Evolutionary conservation across 306 rosid genomes (phyloP).

Genomic region (Dalbergia cochinchinensis): DNA sequence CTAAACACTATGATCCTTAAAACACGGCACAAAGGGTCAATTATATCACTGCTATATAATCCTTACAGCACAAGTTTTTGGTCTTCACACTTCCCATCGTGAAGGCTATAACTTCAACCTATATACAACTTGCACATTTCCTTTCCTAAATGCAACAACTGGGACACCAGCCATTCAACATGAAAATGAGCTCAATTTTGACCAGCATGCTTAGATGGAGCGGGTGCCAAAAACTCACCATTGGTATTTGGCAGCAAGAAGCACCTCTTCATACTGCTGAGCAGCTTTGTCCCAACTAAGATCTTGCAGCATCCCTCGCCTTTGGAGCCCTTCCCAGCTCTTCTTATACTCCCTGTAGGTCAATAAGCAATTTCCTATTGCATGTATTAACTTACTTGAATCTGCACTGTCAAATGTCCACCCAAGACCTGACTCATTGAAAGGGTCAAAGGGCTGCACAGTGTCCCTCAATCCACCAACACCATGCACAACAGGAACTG

Average conservation of each 20-base stretch:
- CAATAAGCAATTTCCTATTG: slow-evolving; percentile 70
- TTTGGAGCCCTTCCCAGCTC: slow-evolving; percentile 92
- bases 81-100: not conserved
- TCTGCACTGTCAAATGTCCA: slow-evolving; percentile 86
- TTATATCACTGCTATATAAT: not conserved
- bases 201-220: not conserved
- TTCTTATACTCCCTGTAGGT: slow-evolving; percentile 72
- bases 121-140: not conserved
- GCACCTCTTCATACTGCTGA: slow-evolving; percentile 77
- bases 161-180: slow-evolving; percentile 9
- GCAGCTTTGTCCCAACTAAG: slow-evolving; percentile 89
- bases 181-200: not conserved
- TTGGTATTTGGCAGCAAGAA: slow-evolving; percentile 81
- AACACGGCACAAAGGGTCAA: not conserved
- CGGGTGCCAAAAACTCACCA: slow-evolving; percentile 44
- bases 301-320: slow-evolving; percentile 80
- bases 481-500: slow-evolving; percentile 83
- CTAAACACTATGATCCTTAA: not conserved
- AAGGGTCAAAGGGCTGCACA: slow-evolving; percentile 74
- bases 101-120: not conserved
- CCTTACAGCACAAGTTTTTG: not conserved
- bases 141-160: slow-evolving; percentile 2
- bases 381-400: slow-evolving; percentile 61
- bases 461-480: slow-evolving; percentile 90
- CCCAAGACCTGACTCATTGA: slow-evolving; percentile 72